A percentile compares a stretch with the other conserved stretches of the same genome.
Evolutionary conservation across 225 moss, liverwort and hornwort genomes (phyloP).

Genomic region (Antitrichia curtipendula): DNA sequence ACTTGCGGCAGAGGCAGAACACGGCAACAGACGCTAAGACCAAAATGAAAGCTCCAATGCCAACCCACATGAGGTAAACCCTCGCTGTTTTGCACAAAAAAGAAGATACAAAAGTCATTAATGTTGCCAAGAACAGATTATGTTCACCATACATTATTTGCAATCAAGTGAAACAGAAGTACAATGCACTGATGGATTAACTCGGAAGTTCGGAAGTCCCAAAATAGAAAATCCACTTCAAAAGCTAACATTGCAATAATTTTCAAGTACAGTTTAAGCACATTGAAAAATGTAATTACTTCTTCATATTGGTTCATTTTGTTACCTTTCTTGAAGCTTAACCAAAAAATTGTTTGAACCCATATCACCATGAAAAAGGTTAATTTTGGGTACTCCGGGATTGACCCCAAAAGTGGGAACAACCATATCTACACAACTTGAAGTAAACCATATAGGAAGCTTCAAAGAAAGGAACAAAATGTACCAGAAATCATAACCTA

Average conservation of each 20-base stretch:
- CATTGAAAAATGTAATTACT: neutral
- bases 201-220: neutral
- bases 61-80: slow-evolving; percentile 5
- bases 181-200: no score
- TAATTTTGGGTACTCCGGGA: neutral
- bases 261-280: neutral
- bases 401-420: neutral
- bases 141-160: neutral
- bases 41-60: neutral
- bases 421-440: no score
- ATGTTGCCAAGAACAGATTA: neutral
- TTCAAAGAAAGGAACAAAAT: neutral
- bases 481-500: neutral
- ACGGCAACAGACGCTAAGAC: neutral
- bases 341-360: neutral
- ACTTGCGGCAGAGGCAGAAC: slow-evolving; percentile 20
- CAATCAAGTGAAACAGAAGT: neutral
- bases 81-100: neutral
- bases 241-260: neutral
- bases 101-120: neutral
- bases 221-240: neutral
- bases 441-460: neutral
- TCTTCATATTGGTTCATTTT: neutral
- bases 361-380: neutral
- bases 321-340: neutral